Conservation (phyloP, 164 flowering plant species). For the Dillenia turbinata region DNA sequence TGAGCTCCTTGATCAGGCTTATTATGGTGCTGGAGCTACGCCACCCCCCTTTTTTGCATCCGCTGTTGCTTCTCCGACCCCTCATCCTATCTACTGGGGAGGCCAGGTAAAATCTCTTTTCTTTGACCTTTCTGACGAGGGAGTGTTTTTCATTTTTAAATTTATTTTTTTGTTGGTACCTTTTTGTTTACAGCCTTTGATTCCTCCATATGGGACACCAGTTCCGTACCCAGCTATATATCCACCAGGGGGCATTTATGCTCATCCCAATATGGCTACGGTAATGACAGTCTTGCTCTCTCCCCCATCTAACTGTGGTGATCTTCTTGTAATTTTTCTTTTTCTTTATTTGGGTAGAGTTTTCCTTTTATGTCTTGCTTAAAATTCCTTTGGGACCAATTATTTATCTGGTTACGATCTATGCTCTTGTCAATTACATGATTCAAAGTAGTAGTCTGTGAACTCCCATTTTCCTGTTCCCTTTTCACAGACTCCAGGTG, state of each 20-base stretch:
- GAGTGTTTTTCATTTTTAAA: neutral
- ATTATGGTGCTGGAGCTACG: slow-evolving; percentile 70
- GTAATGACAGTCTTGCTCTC: neutral
- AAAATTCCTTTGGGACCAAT: too few relatives aligned
- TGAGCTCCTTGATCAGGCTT: slow-evolving; percentile 54
- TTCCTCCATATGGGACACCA: slow-evolving; percentile 80
- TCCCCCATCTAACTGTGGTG: too few relatives aligned
- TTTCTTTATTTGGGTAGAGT: too few relatives aligned
- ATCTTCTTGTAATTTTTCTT: too few relatives aligned
- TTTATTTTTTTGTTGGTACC: slow-evolving; percentile 6
- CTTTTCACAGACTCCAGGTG: slow-evolving; percentile 44
- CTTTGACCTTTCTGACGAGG: too few relatives aligned
- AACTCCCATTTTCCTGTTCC: neutral
- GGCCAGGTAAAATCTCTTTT: slow-evolving; percentile 50
- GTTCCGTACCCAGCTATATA: slow-evolving; percentile 84
- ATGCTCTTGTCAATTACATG: too few relatives aligned
- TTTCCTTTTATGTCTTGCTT: too few relatives aligned
- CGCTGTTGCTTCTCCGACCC: slow-evolving; percentile 68
- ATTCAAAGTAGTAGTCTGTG: too few relatives aligned
- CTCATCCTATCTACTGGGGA: slow-evolving; percentile 87
- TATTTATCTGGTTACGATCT: too few relatives aligned
- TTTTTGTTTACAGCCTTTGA: slow-evolving; percentile 87
- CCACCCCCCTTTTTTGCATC: slow-evolving; percentile 63
- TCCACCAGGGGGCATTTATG: slow-evolving; percentile 79
- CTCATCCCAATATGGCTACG: slow-evolving; percentile 59